Conservation (phyloP, 768 basidiomycete genomes). For the Pleurotus eryngii region DNA sequence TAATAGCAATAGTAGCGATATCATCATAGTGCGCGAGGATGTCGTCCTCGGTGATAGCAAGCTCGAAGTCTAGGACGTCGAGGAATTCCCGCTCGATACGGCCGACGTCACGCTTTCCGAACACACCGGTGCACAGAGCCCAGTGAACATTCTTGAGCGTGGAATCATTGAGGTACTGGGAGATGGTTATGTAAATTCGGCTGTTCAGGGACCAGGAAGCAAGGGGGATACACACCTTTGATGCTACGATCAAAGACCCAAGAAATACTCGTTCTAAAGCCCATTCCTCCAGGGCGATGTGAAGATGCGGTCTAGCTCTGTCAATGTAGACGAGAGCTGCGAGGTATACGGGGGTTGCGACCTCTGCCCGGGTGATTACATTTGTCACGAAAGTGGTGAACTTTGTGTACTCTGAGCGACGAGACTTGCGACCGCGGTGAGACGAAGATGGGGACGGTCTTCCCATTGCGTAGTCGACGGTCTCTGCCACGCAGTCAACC, state of each 20-base stretch:
- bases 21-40: conserved; percentile 50
- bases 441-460: conserved; percentile 51
- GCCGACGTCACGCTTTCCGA: conserved; percentile 77
- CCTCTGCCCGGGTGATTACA: conserved; percentile 71
- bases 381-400: conserved; percentile 66
- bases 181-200: conserved; percentile 10
- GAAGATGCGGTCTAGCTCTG: conserved; percentile 73
- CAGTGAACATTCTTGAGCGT: conserved; percentile 90
- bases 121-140: conserved; percentile 81
- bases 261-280: conserved; percentile 89
- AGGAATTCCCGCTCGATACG: conserved; percentile 82
- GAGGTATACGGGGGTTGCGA: conserved; percentile 66
- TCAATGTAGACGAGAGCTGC: conserved; percentile 74
- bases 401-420: conserved; percentile 48
- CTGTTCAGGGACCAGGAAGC: background rate
- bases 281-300: conserved; percentile 81
- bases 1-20: conserved; percentile 23
- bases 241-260: conserved; percentile 83
- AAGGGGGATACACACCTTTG: conserved; percentile 54
- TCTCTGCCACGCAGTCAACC: conserved; percentile 65
- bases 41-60: conserved; percentile 62
- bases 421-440: conserved; percentile 42
- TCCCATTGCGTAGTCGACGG: conserved; percentile 76
- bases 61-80: conserved; percentile 75
- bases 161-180: conserved; percentile 81